Conservation (phyloP, 148 eudicot species). For the Vaccinium myrtillus region DNA sequence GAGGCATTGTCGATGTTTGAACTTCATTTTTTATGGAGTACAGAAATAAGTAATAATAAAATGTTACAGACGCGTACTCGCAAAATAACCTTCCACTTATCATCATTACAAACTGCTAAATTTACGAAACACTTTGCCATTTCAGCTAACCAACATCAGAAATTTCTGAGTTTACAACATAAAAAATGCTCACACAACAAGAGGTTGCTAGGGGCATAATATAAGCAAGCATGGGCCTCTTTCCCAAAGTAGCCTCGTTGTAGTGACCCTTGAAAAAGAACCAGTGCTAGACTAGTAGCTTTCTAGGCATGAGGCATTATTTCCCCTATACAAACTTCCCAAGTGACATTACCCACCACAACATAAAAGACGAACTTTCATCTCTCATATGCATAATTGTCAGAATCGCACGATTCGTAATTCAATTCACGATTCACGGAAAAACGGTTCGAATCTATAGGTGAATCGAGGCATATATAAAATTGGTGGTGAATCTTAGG, state of each 20-base stretch:
- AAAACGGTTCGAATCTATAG: no score
- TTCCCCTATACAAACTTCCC: not conserved
- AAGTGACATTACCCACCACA: not conserved
- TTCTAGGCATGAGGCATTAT: not conserved
- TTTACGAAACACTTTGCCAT: not conserved
- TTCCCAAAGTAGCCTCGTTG: not conserved
- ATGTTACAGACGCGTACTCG: not conserved
- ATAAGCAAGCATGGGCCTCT: constrained; percentile 8
- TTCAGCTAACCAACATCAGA: not conserved
- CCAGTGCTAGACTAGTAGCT: not conserved
- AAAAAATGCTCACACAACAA: not conserved
- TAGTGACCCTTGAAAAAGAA: not conserved
- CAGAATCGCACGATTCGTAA: no score
- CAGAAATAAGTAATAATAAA: not conserved
- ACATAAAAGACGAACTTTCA: not conserved
- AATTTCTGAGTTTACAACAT: not conserved
- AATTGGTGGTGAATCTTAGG: no score
- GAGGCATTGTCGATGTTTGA: not conserved
- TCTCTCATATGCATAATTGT: not conserved
- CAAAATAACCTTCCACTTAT: not conserved
- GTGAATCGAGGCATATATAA: no score
- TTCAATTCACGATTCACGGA: no score
- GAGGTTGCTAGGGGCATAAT: not conserved
- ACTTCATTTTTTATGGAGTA: not conserved
- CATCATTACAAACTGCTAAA: not conserved